Percentiles rank a stretch among this genome's conserved stretches.
phyloP scores from a whole-genome alignment of 495 filamentous ascomycete species.

The Penicillium canariense region DNA sequence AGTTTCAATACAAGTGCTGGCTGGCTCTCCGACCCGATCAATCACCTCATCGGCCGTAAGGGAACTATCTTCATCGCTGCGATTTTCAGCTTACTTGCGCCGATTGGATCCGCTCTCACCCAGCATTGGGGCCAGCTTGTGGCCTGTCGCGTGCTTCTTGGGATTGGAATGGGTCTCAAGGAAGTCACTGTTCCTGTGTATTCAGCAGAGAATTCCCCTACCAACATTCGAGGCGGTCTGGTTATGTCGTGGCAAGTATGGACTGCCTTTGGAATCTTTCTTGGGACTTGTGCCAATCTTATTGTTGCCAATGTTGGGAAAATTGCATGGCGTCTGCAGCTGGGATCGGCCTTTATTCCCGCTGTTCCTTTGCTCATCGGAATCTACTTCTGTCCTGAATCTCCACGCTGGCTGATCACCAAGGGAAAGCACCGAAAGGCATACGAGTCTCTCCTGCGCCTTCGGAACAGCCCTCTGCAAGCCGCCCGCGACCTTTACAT shows the following conservation, averaged over 20 bases:
- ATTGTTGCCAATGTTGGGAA: conserved; percentile 53
- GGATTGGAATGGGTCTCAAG: conserved; percentile 68
- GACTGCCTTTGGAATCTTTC: conserved; percentile 79
- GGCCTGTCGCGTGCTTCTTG: conserved; percentile 61
- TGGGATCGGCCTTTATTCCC: conserved; percentile 77
- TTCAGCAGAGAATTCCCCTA: conserved; percentile 73
- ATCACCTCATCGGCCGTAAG: conserved; percentile 62
- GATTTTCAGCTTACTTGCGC: conserved; percentile 59
- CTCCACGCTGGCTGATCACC: conserved; percentile 56
- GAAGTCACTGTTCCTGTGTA: conserved; percentile 64
- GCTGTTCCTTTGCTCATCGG: conserved; percentile 63
- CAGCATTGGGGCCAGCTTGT: conserved; percentile 64
- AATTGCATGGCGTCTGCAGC: conserved; percentile 73
- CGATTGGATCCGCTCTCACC: conserved; percentile 64
- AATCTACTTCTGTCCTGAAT: conserved; percentile 66
- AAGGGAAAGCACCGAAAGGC: conserved; percentile 63
- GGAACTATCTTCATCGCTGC: conserved; percentile 67
- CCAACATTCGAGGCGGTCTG: conserved; percentile 71
- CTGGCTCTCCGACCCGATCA: conserved; percentile 72
- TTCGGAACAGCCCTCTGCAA: conserved; percentile 65
- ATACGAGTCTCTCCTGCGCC: conserved; percentile 56
- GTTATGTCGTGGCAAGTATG: conserved; percentile 87
- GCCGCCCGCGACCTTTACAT: conserved; percentile 76
- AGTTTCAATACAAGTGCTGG: conserved; percentile 43
- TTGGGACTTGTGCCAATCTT: conserved; percentile 70